Evolutionary conservation across 164 flowering plant species (phyloP).

Genomic region (Paratinospora sagittata): DNA sequence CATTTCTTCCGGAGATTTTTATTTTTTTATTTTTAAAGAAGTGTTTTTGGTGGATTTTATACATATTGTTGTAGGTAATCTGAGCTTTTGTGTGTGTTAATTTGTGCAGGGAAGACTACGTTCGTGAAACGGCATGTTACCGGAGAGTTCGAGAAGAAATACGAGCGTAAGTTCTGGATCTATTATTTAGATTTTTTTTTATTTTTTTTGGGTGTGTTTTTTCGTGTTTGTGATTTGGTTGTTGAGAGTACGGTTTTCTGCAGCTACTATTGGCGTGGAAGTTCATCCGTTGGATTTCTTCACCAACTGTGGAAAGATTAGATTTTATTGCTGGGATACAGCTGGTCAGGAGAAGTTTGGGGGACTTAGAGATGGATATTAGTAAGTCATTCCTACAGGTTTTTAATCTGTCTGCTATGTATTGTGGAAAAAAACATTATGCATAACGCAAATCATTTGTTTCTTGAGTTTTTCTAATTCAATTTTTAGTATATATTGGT

Average conservation of each 20-base stretch:
- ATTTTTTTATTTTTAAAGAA: too few relatives aligned
- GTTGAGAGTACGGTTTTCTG: not conserved
- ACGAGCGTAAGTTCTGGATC: constrained; percentile 55
- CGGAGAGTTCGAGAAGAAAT: constrained; percentile 86
- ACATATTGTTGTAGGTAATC: too few relatives aligned
- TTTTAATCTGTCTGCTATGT: not conserved
- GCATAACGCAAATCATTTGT: too few relatives aligned
- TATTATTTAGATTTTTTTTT: not conserved
- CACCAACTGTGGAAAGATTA: constrained; percentile 67
- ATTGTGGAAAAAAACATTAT: too few relatives aligned
- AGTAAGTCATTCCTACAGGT: constrained; percentile 31
- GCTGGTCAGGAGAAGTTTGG: constrained; percentile 88
- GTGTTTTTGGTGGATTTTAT: too few relatives aligned
- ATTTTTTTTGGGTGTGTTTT: not conserved
- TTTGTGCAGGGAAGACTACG: constrained; percentile 57
- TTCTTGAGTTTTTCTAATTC: too few relatives aligned
- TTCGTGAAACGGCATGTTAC: constrained; percentile 82
- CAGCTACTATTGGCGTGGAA: constrained; percentile 87
- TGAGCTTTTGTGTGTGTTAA: not conserved
- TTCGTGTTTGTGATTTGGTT: not conserved
- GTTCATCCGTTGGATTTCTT: constrained; percentile 83
- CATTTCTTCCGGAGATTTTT: too few relatives aligned
- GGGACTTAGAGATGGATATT: constrained; percentile 79
- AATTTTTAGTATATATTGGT: too few relatives aligned
- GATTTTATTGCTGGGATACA: constrained; percentile 83